Base-by-base conservation (phyloP, 768 basidiomycete species). In the Phaffia tasmanica region DNA sequence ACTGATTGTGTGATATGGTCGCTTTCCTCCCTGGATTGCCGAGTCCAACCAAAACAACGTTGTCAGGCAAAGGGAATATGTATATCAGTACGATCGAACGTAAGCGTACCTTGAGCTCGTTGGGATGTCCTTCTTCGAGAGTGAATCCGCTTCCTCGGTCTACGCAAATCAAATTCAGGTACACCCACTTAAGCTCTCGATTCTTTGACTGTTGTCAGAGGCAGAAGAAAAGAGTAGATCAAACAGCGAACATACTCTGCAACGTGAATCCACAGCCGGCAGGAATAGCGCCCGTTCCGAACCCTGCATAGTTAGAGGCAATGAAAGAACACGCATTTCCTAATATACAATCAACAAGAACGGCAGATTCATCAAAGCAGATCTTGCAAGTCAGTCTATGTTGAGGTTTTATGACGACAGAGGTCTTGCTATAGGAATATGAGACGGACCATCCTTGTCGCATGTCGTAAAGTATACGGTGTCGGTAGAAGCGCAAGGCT, bases 181-280 rank as follows among this genome's bases (percentile, higher is more conserved):
- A 42, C 4, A 11, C 11, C 11, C 35, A 42, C 6, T 42, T 11
- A 42, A 42, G 35, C 35, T 5, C 35, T 42, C 35, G 11, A 4
- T 42, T 53, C 5, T 4, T 53, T 6, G 4, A 18, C n/a, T 8
- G 4, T 27, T 4, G 5, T 53, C 27, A 18, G 18, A 53, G 51
- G 15, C 15, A 50, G 49, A n/a, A 50, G 51, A 16, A 21, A 27
- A 53, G 27, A 53, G n/a, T 5, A 4, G 51, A 53, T 27, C n/a
- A 18, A n/a, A 27, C 4, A 18, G 51, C 4, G 18, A 7, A 27
- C 51, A 21, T 53, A n/a, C 21, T 27, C 77, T 99, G 95, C 18
- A 99, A 81, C 0, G 92, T 95, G 76, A 99, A 99, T 0, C 95
- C 95, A 72, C 92, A 95, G 0, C 86, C 91, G 71, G 88, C 86